Base-by-base conservation (phyloP, 2,329 filamentous ascomycete species). In the Drechslera avenae region DNA sequence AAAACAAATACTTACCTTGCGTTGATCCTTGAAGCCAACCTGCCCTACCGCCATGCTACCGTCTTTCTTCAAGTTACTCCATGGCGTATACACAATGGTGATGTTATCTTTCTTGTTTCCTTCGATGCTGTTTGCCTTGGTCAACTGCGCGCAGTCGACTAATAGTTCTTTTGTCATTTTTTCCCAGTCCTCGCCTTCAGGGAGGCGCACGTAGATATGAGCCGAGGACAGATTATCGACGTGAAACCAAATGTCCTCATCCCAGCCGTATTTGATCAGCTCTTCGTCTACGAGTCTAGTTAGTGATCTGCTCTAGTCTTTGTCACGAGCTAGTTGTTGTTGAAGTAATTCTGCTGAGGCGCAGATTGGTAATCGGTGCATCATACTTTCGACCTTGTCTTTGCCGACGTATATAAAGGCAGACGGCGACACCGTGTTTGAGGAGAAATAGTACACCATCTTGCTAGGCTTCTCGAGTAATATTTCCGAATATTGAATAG, bases 31-130 rank as follows among this genome's bases (percentile, higher is more conserved):
- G 79, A 97, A 99, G 57, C 89, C 88, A 45, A 99, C 94, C 72
- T 99, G 94, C 17, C 94, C 94, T 3, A 88, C 87, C 14, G 90
- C 92, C 94, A 99, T 99, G 73, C 88, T 90, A 23, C 92, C 93
- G 69, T 95, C 91, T 72, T 99, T 99, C 72, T 90, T 89, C 28
- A 99, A 83, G 73, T 99, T 99, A 36, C 90, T 89, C 91, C 94
- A 97, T 5, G 94, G 94, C 4, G 94, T 99, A 78, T 99, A 99
- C 68, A 99, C 95, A 68, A 99, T 75, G 13, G 91, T 96, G 66
- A 99, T 81, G 75, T 97, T 97, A 75, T 97, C 93, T 75, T 97
- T 97, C 77, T 99, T 99, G 80, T 99, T 99, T 60, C 90, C 94
- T 79, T 99, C 94, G 65, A 99, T 99, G 50, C 91, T 97, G 77